phyloP scores from a whole-genome alignment of 805 yeast genomes.

The Candida jianshihensis region DNA sequence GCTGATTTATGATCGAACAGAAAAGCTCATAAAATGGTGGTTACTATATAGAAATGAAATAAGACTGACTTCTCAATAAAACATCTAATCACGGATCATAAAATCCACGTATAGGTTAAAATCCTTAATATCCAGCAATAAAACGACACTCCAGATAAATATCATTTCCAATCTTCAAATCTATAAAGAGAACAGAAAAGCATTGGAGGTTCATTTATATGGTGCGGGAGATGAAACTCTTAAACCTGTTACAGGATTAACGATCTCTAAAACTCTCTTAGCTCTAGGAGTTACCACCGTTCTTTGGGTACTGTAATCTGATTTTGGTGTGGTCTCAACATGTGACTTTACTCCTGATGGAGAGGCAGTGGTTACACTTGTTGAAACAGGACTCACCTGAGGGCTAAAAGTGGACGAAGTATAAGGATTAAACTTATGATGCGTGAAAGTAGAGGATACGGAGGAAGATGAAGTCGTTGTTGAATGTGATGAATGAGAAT shows the following conservation, averaged over 20 bases:
- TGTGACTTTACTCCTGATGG: conserved; percentile 16
- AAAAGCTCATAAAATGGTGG: no score
- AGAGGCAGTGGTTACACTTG: conserved; percentile 18
- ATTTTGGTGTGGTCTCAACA: conserved; percentile 10
- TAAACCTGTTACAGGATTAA: conserved; percentile 55
- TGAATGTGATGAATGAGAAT: conserved; percentile 12
- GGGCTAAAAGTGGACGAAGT: conserved; percentile 61
- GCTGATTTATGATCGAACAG: no score
- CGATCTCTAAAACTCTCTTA: conserved; percentile 53
- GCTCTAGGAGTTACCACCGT: conserved; percentile 49
- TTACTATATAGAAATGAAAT: no score
- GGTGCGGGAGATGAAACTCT: conserved; percentile 46
- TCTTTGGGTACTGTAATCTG: conserved; percentile 24
- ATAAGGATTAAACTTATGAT: conserved; percentile 59
- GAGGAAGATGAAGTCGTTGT: no score
- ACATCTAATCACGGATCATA: no score
- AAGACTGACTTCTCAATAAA: no score
- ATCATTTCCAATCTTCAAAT: not conserved
- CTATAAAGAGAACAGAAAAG: not conserved
- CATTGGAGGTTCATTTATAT: conserved; percentile 9
- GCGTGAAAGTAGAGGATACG: conserved; percentile 11
- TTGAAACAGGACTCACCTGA: conserved; percentile 29
- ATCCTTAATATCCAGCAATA: no score
- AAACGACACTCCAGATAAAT: no score
- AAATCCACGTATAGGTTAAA: no score